Base-by-base conservation (phyloP, 108 stramenopile species). In the Skeletonema menzelii region DNA sequence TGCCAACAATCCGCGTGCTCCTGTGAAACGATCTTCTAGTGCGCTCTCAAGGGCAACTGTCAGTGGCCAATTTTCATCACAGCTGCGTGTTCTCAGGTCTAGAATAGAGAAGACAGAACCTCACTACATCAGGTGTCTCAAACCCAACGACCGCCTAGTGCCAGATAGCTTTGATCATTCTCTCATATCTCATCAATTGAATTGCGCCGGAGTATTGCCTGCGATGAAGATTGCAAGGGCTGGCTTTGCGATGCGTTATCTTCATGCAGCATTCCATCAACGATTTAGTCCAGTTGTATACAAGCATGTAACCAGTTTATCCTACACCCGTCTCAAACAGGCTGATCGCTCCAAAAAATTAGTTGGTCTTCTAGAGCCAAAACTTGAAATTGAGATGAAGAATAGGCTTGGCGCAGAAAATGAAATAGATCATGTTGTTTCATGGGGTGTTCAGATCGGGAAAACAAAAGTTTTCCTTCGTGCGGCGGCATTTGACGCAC, bases 41-140 rank as follows among this genome's bases (percentile, higher is more conserved):
- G 74, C 89, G 1, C 53, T 77, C 55, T 20, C 82, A 14, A 58
- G 83, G 42, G 63, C 80, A 27, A 96, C 80, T 13, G 90, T 95
- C 7, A 86, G 92, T 27, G 77, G 84, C 44, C 96, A 98, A 76
- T 99, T 99, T 79, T 91, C 92, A 67, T 46, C 75, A 20, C 97
- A 97, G 77, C 89, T 98, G 8, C 68, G 80, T 46, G 84, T 88
- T 27, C 85, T 99, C 49, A 89, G 97, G 63, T 73, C 75, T 30
- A 87, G 92, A 19, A 93, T 99, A 59, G 95, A 95, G 56, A 60
- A 65, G 17, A 99, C 98, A 2, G 90, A 86, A 12, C 99, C 99
- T 0, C 99, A 99, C 82, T 99, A 97, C 60, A 94, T 99, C 34
- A 94, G 99, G 49, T 99, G 99, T 84, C 86, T 99, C 34, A 99